These are phyloP conservation scores for Blastomyces gilchristii DNA, from an alignment of 2,329 filamentous ascomycete genomes.

Conservation along the genomic window DNA sequence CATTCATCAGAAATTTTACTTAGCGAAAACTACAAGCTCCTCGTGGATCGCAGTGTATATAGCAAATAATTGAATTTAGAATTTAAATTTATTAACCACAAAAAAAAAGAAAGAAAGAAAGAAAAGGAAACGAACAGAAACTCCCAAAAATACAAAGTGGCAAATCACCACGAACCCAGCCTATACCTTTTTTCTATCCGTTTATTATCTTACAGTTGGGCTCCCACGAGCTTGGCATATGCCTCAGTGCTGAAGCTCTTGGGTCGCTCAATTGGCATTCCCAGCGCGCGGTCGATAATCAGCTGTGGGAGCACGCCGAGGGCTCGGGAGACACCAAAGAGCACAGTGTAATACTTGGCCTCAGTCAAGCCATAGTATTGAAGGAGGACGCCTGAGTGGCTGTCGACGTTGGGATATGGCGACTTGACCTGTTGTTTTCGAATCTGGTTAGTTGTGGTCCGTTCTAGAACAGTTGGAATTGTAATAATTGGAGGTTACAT, in stretches of 20 bases:
- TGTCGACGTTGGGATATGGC: slow-evolving; percentile 95
- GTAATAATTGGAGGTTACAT: background rate
- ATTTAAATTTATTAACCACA: too few relatives aligned
- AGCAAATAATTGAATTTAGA: too few relatives aligned
- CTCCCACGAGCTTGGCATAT: slow-evolving; percentile 83
- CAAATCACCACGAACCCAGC: background rate
- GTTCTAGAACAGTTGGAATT: background rate
- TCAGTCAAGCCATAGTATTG: slow-evolving; percentile 99
- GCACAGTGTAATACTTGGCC: slow-evolving; percentile 99
- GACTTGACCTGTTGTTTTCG: background rate
- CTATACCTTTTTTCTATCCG: background rate
- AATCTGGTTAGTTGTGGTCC: background rate
- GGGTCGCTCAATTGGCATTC: slow-evolving; percentile 94
- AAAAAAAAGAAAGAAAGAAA: background rate
- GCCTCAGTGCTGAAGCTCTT: slow-evolving; percentile 98
- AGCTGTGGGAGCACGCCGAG: slow-evolving; percentile 98
- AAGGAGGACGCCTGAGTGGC: slow-evolving; percentile 96
- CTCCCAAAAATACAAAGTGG: background rate
- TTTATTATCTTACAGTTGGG: slow-evolving; percentile 55
- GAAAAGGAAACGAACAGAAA: background rate
- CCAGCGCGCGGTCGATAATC: slow-evolving; percentile 97
- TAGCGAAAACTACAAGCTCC: too few relatives aligned
- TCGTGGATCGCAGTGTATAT: too few relatives aligned
- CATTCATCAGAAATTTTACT: too few relatives aligned
- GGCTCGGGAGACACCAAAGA: slow-evolving; percentile 96